Base-by-base conservation (phyloP, 208 protist genomes). In the Angomonas deanei region DNA sequence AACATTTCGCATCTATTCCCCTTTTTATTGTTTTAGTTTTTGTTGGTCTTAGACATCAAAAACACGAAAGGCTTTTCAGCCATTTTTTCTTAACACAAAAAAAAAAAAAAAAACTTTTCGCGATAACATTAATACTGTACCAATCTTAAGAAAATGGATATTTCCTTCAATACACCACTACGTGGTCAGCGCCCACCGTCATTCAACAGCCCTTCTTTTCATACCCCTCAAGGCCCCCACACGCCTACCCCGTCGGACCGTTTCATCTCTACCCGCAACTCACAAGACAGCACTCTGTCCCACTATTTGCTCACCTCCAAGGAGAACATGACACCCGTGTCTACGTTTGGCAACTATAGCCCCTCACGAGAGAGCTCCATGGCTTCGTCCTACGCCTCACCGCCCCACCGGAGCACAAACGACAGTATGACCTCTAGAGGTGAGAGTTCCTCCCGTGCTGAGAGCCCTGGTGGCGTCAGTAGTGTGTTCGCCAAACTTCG, bases 261-360 rank as follows among this genome's bases (percentile, higher is more conserved):
- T 38, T 95, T 88, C 74, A 88, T 95, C 33, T 61, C 83, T 8
- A 61, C 83, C 52, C 72, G 81, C 15, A 46, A 60, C 52, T 68
- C 74, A 21, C 81, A 90, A 39, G 76, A 88, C 64, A 76, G 64
- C 32, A 67, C 61, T 19, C 39, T 94, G 24, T 87, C 88, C 1
- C 76, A 78, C 73, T 94, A 91, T 60, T 68, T 91, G 15, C 84
- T 94, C 36, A 94, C 85, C 26, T 81, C 84, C 3, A 80, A 81
- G 15, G 84, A 93, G 54, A 84, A 77, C 21, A 58, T 74, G 38
- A 82, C 68, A 0, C 87, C 84, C 17, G 64, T 87, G 71, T 60
- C 70, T 19, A 71, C 75, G 19, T 67, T 10, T n/a, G 57, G 11
- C 66, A 65, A 11, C 72, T 68, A 27, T 60, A 66, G 28, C 62